These are phyloP conservation scores for Gorgonomyces haynaldii DNA, from an alignment of 192 early-diverging fungal genomes.

Conservation along the genomic window DNA sequence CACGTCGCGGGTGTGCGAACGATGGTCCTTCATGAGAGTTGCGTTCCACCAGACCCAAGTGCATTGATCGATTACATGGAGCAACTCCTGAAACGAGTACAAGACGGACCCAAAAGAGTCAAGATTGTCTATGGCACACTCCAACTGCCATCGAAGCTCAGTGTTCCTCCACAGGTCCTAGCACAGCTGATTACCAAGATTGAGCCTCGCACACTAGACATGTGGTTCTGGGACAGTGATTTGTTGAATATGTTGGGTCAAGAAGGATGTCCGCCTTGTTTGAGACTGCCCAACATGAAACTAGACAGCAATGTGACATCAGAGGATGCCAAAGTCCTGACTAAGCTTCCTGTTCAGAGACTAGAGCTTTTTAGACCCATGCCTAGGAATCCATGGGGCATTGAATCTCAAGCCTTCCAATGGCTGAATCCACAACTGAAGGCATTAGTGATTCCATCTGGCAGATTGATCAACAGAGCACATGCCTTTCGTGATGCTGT, in stretches of 20 bases:
- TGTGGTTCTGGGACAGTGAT: slow-evolving; percentile 25
- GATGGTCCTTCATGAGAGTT: slow-evolving; percentile 11
- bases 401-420: slow-evolving; percentile 17
- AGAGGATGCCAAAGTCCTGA: slow-evolving; percentile 9
- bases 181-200: slow-evolving; percentile 5
- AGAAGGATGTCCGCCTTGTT: neutral
- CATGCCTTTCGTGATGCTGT: neutral
- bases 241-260: slow-evolving; percentile 9
- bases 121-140: slow-evolving; percentile 20
- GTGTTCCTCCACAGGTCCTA: neutral
- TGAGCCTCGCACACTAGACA: slow-evolving; percentile 7
- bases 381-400: slow-evolving; percentile 22
- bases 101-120: neutral
- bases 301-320: slow-evolving; percentile 12
- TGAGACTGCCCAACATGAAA: slow-evolving; percentile 21
- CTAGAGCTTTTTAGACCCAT: slow-evolving; percentile 22
- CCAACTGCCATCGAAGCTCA: slow-evolving; percentile 9
- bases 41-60: slow-evolving; percentile 11
- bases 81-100: slow-evolving; percentile 12
- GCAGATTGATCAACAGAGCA: slow-evolving; percentile 9
- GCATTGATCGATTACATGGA: slow-evolving; percentile 15
- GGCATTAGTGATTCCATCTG: slow-evolving; percentile 14
- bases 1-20: neutral
- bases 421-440: slow-evolving; percentile 2
- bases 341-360: neutral